phyloP scores from a whole-genome alignment of 2,329 filamentous ascomycete genomes.

The Volutella citrinella region DNA sequence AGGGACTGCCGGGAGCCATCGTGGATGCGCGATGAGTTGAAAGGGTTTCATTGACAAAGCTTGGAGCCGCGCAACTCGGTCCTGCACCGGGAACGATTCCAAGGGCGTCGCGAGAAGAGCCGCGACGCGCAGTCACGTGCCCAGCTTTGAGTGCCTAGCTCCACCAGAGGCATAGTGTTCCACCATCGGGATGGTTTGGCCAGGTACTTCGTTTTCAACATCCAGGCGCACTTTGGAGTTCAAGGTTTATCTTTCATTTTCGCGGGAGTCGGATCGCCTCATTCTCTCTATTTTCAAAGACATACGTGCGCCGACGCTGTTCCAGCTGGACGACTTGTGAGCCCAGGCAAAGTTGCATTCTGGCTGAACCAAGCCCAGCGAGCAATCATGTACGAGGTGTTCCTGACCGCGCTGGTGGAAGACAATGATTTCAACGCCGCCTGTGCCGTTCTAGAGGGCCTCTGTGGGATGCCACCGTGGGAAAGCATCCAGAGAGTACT shows the following conservation, averaged over 20 bases:
- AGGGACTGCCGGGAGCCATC: constrained; percentile 24
- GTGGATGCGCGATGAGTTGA: constrained; percentile 1
- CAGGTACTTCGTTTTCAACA: too few relatives aligned
- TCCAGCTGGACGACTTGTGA: too few relatives aligned
- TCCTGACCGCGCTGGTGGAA: constrained; percentile 52
- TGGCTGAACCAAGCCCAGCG: too few relatives aligned
- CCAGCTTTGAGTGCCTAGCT: constrained; percentile 1
- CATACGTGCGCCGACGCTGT: too few relatives aligned
- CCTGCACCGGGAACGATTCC: constrained; percentile 1
- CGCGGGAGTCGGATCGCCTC: too few relatives aligned
- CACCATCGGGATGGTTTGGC: constrained; percentile 1
- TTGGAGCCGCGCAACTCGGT: too few relatives aligned
- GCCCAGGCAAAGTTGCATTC: too few relatives aligned
- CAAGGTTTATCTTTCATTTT: neutral
- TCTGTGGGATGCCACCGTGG: constrained; percentile 54
- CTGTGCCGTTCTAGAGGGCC: constrained; percentile 53
- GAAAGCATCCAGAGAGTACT: constrained; percentile 49
- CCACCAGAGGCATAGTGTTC: constrained; percentile 5
- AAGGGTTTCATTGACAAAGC: constrained; percentile 16
- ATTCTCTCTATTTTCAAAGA: too few relatives aligned
- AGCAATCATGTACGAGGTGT: constrained; percentile 59
- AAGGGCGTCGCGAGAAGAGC: constrained; percentile 2
- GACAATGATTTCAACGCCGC: constrained; percentile 47
- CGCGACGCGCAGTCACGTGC: constrained; percentile 33
- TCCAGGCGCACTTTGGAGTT: too few relatives aligned